phyloP scores from a whole-genome alignment of 257 asterid species.

The Vinca minor region DNA sequence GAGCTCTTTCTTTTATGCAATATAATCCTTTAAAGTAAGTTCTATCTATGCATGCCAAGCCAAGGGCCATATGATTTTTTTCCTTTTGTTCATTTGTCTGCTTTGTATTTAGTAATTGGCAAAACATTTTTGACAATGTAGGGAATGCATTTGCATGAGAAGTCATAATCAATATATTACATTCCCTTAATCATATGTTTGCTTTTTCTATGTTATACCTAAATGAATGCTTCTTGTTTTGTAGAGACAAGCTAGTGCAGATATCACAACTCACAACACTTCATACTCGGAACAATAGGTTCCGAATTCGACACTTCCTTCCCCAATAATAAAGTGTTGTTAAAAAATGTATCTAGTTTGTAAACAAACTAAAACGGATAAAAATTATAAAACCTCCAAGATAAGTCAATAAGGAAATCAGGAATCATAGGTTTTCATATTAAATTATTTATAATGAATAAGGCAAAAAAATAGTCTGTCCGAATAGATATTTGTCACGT shows the following conservation, averaged over 20 bases:
- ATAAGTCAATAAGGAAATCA: background rate
- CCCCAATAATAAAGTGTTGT: too few relatives aligned
- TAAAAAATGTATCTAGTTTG: too few relatives aligned
- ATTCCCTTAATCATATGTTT: background rate
- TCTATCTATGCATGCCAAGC: conserved; percentile 6
- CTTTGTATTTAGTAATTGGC: background rate
- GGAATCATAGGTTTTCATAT: background rate
- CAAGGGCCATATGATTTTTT: background rate
- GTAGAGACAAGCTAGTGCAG: too few relatives aligned
- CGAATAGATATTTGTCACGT: too few relatives aligned
- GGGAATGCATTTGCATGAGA: background rate
- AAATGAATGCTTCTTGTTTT: background rate
- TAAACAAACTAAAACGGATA: background rate
- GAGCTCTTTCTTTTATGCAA: background rate
- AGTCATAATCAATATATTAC: conserved; percentile 2
- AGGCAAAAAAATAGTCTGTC: too few relatives aligned
- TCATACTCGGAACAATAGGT: too few relatives aligned
- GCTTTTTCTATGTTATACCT: background rate
- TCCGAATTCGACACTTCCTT: too few relatives aligned
- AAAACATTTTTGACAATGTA: conserved; percentile 1
- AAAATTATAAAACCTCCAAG: background rate
- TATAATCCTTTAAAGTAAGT: background rate
- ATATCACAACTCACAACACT: too few relatives aligned
- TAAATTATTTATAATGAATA: background rate
- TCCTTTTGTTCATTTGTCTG: background rate